phyloP scores from a whole-genome alignment of 2,329 filamentous ascomycete species.

The Ceratocystis colombiana region DNA sequence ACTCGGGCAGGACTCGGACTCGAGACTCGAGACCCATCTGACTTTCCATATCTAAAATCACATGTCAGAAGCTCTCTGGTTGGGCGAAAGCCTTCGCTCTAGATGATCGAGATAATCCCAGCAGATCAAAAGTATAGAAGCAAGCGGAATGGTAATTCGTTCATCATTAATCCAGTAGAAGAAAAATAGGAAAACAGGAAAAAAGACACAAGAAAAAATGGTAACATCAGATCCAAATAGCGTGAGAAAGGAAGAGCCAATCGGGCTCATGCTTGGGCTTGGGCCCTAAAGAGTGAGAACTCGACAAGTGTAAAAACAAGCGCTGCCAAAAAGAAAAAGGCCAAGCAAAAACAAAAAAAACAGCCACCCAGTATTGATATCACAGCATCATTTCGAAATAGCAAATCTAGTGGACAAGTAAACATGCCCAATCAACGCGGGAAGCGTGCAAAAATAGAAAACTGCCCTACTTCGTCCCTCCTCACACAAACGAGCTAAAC shows the following conservation, averaged over 20 bases:
- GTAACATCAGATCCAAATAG: neutral
- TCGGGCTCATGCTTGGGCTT: no score
- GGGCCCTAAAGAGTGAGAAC: slow-evolving; percentile 3
- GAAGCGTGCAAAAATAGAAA: neutral
- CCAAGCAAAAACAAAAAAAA: neutral
- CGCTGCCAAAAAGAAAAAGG: neutral
- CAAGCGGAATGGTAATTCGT: neutral
- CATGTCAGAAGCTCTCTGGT: neutral
- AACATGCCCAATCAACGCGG: neutral
- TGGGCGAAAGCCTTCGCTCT: no score
- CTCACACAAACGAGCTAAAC: slow-evolving; percentile 5
- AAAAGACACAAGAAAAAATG: neutral
- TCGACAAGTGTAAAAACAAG: slow-evolving; percentile 6
- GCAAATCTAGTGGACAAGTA: neutral
- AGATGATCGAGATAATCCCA: no score
- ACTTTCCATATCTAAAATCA: neutral
- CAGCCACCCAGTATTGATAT: neutral
- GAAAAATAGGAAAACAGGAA: neutral
- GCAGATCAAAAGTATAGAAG: no score
- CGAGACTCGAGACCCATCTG: neutral
- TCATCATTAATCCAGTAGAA: neutral
- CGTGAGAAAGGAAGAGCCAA: no score
- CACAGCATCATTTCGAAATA: neutral
- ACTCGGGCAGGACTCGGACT: neutral
- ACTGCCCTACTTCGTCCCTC: neutral